These are phyloP conservation scores for Suillus tomentosus DNA, from an alignment of 768 basidiomycete species.

Conservation along the genomic window DNA sequence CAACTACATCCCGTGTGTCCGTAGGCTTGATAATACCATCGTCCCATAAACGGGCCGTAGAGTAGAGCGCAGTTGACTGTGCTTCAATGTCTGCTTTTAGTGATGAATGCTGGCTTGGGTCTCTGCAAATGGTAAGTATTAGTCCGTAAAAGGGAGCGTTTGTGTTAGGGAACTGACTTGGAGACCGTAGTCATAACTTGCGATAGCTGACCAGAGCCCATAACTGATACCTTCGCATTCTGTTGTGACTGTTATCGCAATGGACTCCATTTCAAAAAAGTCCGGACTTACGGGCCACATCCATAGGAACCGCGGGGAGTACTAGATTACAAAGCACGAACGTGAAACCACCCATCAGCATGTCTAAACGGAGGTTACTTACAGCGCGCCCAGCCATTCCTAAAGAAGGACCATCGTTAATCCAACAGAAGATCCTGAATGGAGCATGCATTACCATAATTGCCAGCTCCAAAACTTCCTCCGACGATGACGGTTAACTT, in stretches of 20 bases:
- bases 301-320: conserved; percentile 94
- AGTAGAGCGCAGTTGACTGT: conserved; percentile 86
- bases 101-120: conserved; percentile 73
- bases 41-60: conserved; percentile 92
- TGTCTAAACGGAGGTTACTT: conserved; percentile 30
- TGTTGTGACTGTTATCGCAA: conserved; percentile 27
- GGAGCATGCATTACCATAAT: conserved; percentile 63
- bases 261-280: conserved; percentile 6
- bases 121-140: conserved; percentile 44
- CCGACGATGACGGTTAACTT: conserved; percentile 93
- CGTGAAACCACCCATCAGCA: conserved; percentile 7
- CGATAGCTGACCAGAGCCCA: conserved; percentile 92
- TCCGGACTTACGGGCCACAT: conserved; percentile 86
- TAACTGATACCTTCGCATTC: conserved; percentile 93
- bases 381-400: conserved; percentile 94
- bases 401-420: conserved; percentile 31
- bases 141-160: neutral
- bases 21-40: conserved; percentile 88
- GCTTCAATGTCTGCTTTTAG: conserved; percentile 83
- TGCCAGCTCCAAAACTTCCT: conserved; percentile 93
- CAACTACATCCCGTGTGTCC: conserved; percentile 87
- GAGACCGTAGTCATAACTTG: conserved; percentile 92
- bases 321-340: conserved; percentile 44
- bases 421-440: conserved; percentile 3
- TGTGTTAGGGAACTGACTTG: conserved; percentile 47